Base-by-base conservation (phyloP, 495 filamentous ascomycete species). In the Neurospora pannonica region DNA sequence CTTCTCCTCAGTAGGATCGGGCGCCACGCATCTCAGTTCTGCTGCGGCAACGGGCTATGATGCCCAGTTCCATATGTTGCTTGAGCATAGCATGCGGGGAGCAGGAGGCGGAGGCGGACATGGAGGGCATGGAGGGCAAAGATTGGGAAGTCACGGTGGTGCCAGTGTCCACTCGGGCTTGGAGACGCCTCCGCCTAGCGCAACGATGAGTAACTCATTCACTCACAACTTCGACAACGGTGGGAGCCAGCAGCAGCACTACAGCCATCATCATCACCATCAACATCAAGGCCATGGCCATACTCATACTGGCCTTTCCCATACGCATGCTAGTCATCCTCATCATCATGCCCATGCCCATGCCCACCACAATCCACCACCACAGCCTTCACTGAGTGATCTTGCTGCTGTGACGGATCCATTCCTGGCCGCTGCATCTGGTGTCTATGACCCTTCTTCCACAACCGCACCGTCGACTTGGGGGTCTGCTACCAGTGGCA, bases 171-270 rank as follows among this genome's bases (percentile, higher is more conserved):
- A 76, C n/a, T 46, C 72, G 54, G 76, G 79, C 6, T 77, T 83
- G 4, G 78, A 75, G 10, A 83, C 80, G 1, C 81, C 80, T 21
- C 79, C 80, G 3, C 81, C 79, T 21, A 80, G 70, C 3, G 80
- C 80, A 13, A 79, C 79, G 10, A 46, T 80, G 15, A 71, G 73
- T 24, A 77, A 69, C 24, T 80, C 78, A 0, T 82, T 81, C 67
- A 46, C 72, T 3, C 74, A 77, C 15, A 39, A 67, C 38, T 79
- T 82, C 43, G 79, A 78, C 71, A 54, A 71, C n/a, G 24, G 67
- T 74, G 5, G 69, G 74, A 11, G 48, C 72, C 5, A 72, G 40
- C 43, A 72, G 31, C 71, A 21, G 9, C 24, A 54, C 40, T 28
- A 67, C 71, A 8, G 71, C 11, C 28, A 72, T 60, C 24, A 11